Evolutionary conservation across 192 early-diverging fungal species (phyloP), one percentile per base, ranked within the genome.

Genomic region (Coemansia reversa): DNA sequence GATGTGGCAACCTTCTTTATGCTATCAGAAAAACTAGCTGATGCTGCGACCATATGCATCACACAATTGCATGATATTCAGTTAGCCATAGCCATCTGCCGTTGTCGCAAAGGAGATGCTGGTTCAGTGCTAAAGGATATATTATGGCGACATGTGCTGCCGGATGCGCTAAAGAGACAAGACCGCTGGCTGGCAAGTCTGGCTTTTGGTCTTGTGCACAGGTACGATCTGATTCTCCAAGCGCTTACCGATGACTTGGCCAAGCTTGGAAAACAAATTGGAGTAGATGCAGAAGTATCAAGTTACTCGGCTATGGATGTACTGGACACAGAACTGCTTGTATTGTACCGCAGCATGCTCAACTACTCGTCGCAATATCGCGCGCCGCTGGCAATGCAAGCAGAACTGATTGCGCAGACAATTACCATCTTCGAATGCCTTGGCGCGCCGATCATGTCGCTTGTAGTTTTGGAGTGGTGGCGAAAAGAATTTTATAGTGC

Each of bases 1-100:
- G 93, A 97, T 70, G 94, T 96, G 0, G 96, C 91, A 0, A 88
- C 95, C 0, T 99, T 99, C 69, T 99, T 99, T 67, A 66, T 99
- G 64, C 84, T 99, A 4, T 94, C 86, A 1, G 91, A 91, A 51
- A 87, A 87, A 28, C 70, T 97, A n/a, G 80, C 83, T 32, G 98
- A 99, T 79, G 95, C 96, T 3, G 90, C 92, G 4, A 93, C 87
- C 70, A 91, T 99, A 7, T 97, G 96, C 49, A 63, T 98, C 25
- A 93, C 93, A 53, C 87, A 99, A 60, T 73, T 98, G 12, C 87
- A 92, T 20, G 98, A 99, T 68, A 77, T 89, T 24, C 94, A 97
- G 82, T 70, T 99, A 19, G 98, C 96, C 11, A 89, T 98, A 32
- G 86, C 92, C 5, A 85, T 99, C 9, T 94, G 93, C 60, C 83